Conservation (phyloP, 2,329 filamentous ascomycete genomes). For the Scolecobasidium constrictum region DNA sequence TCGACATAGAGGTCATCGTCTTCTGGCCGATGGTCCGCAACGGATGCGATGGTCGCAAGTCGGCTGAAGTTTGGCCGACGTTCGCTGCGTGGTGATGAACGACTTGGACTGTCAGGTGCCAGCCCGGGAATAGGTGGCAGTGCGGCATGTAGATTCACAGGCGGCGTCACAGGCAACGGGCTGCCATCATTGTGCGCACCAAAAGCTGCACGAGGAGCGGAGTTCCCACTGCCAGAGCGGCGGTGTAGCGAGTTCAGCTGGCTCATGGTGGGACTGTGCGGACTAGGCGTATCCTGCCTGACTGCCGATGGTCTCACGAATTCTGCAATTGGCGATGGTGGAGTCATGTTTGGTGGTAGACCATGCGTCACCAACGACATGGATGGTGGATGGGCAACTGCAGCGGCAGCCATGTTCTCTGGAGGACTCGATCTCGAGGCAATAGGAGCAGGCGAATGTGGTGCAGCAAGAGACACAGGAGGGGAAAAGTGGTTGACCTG, state of each 20-base stretch:
- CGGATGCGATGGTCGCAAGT: constrained; percentile 6
- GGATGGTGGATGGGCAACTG: neutral
- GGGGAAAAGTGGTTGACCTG: no score
- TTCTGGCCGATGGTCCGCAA: neutral
- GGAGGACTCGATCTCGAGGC: neutral
- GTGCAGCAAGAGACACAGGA: constrained; percentile 1
- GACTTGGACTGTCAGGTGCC: neutral
- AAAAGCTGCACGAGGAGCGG: constrained; percentile 2
- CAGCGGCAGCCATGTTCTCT: neutral
- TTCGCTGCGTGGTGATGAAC: neutral
- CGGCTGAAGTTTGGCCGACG: constrained; percentile 2
- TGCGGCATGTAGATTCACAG: no score
- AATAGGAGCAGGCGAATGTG: neutral
- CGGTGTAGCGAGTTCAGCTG: constrained; percentile 2
- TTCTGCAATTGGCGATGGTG: neutral
- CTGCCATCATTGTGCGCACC: constrained; percentile 1
- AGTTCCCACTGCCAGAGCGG: constrained; percentile 6
- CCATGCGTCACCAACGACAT: neutral
- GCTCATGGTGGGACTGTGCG: neutral
- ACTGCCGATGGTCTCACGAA: neutral
- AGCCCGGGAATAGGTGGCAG: neutral
- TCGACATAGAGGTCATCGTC: neutral
- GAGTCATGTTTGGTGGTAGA: neutral
- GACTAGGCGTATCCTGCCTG: neutral
- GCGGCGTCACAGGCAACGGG: neutral